These are phyloP conservation scores for Carex parvula DNA, from an alignment of 176 grass and related monocot genomes.

Conservation along the genomic window DNA sequence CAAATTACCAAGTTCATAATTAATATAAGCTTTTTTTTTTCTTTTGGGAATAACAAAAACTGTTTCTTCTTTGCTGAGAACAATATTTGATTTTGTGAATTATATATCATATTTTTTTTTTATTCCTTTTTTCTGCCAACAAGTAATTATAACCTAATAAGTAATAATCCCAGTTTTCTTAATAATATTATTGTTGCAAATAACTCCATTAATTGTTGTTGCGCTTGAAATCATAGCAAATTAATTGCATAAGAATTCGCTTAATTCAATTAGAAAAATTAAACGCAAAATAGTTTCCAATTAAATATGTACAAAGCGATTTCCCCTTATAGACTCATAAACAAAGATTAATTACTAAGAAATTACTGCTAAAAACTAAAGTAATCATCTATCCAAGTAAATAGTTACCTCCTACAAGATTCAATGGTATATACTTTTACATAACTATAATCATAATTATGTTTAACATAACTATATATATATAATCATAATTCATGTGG, in stretches of 20 bases:
- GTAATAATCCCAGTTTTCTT: background rate
- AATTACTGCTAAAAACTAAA: background rate
- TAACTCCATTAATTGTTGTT: background rate
- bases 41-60: background rate
- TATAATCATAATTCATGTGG: conserved; percentile 7
- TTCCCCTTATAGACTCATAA: background rate
- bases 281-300: background rate
- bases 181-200: background rate
- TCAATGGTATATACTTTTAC: no score
- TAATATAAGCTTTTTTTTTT: background rate
- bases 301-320: background rate
- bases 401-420: background rate
- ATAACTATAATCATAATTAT: background rate
- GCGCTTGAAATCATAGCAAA: background rate
- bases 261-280: background rate
- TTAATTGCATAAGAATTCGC: background rate
- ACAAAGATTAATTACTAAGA: background rate
- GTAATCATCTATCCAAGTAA: background rate
- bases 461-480: no score
- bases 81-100: background rate
- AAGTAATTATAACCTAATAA: background rate
- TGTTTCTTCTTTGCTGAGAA: background rate
- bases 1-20: background rate
- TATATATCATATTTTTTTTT: background rate
- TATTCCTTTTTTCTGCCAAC: background rate